Base-by-base conservation (phyloP, 495 filamentous ascomycete species). In the Penicillium tannophilum region DNA sequence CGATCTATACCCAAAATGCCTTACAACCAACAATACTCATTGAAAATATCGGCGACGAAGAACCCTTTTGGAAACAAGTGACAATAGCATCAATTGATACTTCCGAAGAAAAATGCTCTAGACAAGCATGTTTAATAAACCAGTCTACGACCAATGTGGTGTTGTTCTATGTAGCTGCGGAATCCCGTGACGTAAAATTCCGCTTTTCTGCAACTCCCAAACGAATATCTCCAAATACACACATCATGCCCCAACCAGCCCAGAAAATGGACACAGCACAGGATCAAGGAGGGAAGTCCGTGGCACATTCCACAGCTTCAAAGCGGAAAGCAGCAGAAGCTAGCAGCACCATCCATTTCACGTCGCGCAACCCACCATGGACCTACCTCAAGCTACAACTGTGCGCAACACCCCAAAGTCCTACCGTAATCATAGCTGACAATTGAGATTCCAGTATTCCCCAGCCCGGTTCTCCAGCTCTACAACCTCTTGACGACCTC, bases 401-500 rank as follows among this genome's bases (percentile, higher is more conserved):
- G 77, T 78, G 67, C 55, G 67, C 56, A 48, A 43, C 26, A 20
- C 16, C 30, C 10, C 44, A 17, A 52, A 16, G 17, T 48, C 17
- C 28, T 19, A 11, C 20, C 20, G n/a, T 53, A 35, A 8, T 12
- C 6, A 2, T 35, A 36, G 39, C 63, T 64, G 50, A 63, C 49
- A 47, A 17, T 1, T 5, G 9, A 10, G 31, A 16, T 3, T 16
- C 35, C 39, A 79, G 74, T 49, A 61, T 80, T 59, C 66, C 63
- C 45, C 73, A 70, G 55, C 74, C 67, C 28, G 63, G 59, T 54
- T 59, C 55, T 49, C 24, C 69, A 48, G 26, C 56, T 39, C 12
- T 69, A 30, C 58, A 68, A 16, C 70, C 81, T 35, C 74, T 93
- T 35, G 93, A 97, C 74, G 77, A 81, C 30, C 79, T 96, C 35